These are phyloP conservation scores for Polytrichum formosum DNA, from an alignment of 225 moss, liverwort and hornwort genomes.

Conservation along the genomic window DNA sequence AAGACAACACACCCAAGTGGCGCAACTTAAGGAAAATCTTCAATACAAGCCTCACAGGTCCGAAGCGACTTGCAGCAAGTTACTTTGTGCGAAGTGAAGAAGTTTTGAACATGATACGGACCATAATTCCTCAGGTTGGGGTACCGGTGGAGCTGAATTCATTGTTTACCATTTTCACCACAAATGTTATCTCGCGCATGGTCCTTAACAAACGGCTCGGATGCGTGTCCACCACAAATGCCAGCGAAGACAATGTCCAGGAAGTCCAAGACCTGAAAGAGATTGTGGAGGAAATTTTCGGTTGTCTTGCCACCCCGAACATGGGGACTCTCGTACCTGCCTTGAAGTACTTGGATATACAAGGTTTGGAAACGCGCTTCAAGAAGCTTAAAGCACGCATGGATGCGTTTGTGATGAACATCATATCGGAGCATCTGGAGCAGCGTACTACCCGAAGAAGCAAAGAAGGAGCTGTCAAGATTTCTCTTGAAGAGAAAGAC, in stretches of 20 bases:
- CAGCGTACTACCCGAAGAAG: background rate
- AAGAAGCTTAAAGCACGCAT: background rate
- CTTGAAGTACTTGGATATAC: background rate
- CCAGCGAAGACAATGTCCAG: no score
- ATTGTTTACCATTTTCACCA: background rate
- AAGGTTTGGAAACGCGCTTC: background rate
- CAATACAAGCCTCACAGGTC: background rate
- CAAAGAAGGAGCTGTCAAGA: background rate
- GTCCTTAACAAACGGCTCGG: background rate
- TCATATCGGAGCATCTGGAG: background rate
- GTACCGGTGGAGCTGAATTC: background rate
- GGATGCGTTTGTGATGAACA: background rate
- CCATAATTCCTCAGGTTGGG: background rate
- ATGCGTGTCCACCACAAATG: background rate
- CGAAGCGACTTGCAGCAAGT: background rate
- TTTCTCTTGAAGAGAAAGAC: background rate
- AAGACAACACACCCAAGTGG: background rate
- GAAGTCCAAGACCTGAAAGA: background rate
- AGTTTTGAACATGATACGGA: background rate
- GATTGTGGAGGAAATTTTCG: background rate
- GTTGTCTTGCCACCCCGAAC: background rate
- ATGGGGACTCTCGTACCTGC: background rate
- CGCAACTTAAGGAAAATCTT: background rate
- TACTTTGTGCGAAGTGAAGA: background rate
- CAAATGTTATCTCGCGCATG: background rate